phyloP scores from a whole-genome alignment of 1,284 basidiomycete species.

The Irpex sp. region DNA sequence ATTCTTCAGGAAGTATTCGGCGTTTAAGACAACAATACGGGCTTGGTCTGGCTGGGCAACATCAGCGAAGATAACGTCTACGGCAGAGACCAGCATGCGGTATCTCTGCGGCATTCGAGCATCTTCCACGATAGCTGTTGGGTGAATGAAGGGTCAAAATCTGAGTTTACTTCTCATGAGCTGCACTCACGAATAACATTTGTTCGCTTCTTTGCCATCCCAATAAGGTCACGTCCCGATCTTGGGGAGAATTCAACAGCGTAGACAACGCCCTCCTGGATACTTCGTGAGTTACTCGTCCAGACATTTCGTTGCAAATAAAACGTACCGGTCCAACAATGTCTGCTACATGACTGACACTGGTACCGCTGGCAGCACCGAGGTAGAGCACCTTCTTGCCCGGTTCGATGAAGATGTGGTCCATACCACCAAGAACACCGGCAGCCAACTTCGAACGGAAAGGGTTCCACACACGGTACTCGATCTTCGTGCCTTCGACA shows the following conservation, averaged over 20 bases:
- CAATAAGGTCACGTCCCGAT: conserved; percentile 96
- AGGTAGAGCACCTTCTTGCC: conserved; percentile 98
- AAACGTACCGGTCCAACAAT: conserved; percentile 88
- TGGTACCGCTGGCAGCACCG: conserved; percentile 95
- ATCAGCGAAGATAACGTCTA: conserved; percentile 97
- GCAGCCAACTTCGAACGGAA: conserved; percentile 98
- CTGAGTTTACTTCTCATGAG: background rate
- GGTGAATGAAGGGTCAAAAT: conserved; percentile 1
- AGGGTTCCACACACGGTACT: conserved; percentile 99
- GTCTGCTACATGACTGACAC: conserved; percentile 98
- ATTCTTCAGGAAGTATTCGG: conserved; percentile 96
- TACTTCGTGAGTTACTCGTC: background rate
- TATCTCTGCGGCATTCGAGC: conserved; percentile 94
- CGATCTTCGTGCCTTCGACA: conserved; percentile 84
- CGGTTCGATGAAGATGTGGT: conserved; percentile 91
- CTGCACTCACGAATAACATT: conserved; percentile 90
- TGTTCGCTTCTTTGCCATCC: conserved; percentile 99
- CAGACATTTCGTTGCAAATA: background rate
- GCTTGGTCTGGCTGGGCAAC: conserved; percentile 99
- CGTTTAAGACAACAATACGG: conserved; percentile 91
- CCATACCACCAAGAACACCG: conserved; percentile 94
- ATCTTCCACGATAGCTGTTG: conserved; percentile 91
- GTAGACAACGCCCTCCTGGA: conserved; percentile 91
- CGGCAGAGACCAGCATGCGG: conserved; percentile 90
- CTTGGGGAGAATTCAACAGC: conserved; percentile 98